Conservation (phyloP, 306 rosid genomes). For the Dalbergia cochinchinensis region DNA sequence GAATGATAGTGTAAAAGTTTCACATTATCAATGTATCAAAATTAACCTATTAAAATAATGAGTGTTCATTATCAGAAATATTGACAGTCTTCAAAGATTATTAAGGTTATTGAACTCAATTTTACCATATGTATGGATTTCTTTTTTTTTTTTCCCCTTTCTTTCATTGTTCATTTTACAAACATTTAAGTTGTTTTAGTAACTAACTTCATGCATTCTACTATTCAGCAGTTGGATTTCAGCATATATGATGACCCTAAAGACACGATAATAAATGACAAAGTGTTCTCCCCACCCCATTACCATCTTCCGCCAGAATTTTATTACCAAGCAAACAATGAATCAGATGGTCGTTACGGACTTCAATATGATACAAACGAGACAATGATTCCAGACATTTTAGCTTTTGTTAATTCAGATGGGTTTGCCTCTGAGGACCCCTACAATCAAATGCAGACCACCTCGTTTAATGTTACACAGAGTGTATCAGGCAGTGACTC, state of each 20-base stretch:
- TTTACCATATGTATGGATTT: background rate
- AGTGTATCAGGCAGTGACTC: slow-evolving; percentile 44
- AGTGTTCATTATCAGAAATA: background rate
- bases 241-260: slow-evolving; percentile 49
- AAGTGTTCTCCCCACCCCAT: slow-evolving; percentile 66
- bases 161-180: background rate
- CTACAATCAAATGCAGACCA: slow-evolving; percentile 36
- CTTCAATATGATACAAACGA: slow-evolving; percentile 62
- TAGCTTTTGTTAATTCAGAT: slow-evolving; percentile 55
- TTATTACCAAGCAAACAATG: slow-evolving; percentile 45
- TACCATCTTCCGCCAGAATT: slow-evolving; percentile 55
- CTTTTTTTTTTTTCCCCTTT: slow-evolving; percentile 11
- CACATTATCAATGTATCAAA: too few species aligned
- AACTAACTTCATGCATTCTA: slow-evolving; percentile 31
- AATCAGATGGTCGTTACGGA: slow-evolving; percentile 42
- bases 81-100: slow-evolving; percentile 2
- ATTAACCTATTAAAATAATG: background rate
- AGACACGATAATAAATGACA: slow-evolving; percentile 52
- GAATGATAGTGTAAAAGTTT: too few species aligned
- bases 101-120: background rate
- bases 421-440: slow-evolving; percentile 46
- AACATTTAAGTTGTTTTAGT: slow-evolving; percentile 22
- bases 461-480: slow-evolving; percentile 33
- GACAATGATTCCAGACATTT: slow-evolving; percentile 53
- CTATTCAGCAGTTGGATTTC: slow-evolving; percentile 40